Evolutionary conservation across 345 rosid species (phyloP), one percentile per base, ranked within the genome.

Genomic region (Psidium friedrichsthalianum): DNA sequence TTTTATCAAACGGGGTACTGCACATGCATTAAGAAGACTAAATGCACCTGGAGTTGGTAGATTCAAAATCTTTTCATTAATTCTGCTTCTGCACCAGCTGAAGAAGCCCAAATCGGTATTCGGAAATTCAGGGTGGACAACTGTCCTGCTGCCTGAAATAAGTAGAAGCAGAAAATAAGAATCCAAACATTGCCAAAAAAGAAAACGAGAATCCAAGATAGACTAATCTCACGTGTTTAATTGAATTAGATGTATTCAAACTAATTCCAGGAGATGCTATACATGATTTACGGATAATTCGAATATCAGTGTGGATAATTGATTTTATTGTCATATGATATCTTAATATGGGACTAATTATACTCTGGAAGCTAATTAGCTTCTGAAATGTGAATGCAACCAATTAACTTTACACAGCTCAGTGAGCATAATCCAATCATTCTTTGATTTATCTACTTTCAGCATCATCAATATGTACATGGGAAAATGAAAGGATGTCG

Each of bases 61-160:
- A 56, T 90, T 42, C 82, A 92, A 83, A 86, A 88, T 87, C 86
- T 93, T 88, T 5, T 87, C 90, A 88, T 97, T 89, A 94, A 74
- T 53, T 87, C 82, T 49, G 96, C 95, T 86, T 91, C 87, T 59
- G 96, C 98, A 86, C 91, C 93, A 84, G 87, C 81, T 36, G 90
- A 90, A 82, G 88, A 24, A 44, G 96, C 86, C 99, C 99, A 97
- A 49, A 85, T 56, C 8, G 99, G 99, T 84, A 95, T 89, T 21
- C 98, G 92, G 84, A 96, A 86, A 87, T 96, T 91, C 92, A 97
- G 84, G 74, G 98, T 91, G 44, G 98, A 89, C 57, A 89, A 86
- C 82, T 87, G 89, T 69, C 85, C 91, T 16, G 86, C 56, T 27
- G 88, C 94, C 98, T 95, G 90, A 82, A 58, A 74, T 13, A 54